Percentiles rank a stretch among this genome's conserved stretches.
Conservation (phyloP, 305 asterid species). For the Fraxinus latifolia region DNA sequence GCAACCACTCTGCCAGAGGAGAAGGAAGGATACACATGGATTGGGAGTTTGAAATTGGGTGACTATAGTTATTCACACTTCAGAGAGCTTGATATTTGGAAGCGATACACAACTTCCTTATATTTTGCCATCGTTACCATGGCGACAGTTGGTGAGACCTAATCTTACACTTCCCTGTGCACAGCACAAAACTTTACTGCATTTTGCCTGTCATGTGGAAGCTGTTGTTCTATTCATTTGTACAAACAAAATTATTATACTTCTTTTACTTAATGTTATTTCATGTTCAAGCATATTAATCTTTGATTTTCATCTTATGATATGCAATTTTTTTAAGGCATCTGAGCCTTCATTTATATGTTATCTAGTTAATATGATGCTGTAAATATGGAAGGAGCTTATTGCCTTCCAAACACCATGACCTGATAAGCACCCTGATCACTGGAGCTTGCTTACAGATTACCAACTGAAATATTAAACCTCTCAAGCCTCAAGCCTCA, state of each 20-base stretch:
- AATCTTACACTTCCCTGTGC: not conserved
- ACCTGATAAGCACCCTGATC: not conserved
- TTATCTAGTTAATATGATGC: not conserved
- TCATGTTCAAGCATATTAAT: not conserved
- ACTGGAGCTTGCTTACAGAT: not conserved
- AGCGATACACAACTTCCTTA: constrained; percentile 67
- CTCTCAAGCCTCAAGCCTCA: not conserved
- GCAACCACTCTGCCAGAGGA: constrained; percentile 81
- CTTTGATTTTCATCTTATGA: not conserved
- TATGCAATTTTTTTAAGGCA: not conserved
- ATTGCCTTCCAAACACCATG: not conserved
- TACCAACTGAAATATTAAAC: not conserved
- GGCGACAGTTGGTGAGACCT: constrained; percentile 87
- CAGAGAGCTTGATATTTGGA: constrained; percentile 80
- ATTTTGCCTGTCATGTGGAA: not conserved
- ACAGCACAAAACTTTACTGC: not conserved
- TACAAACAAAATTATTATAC: not conserved
- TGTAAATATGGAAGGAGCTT: not conserved
- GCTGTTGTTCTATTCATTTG: not conserved
- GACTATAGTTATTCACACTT: constrained; percentile 67
- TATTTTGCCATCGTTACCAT: constrained; percentile 89
- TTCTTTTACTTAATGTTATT: not conserved
- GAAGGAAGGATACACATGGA: constrained; percentile 90
- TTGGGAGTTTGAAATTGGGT: constrained; percentile 83
- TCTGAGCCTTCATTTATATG: not conserved